Base-by-base conservation (phyloP, 2,329 filamentous ascomycete species). In the Drechmeria coniospora region DNA sequence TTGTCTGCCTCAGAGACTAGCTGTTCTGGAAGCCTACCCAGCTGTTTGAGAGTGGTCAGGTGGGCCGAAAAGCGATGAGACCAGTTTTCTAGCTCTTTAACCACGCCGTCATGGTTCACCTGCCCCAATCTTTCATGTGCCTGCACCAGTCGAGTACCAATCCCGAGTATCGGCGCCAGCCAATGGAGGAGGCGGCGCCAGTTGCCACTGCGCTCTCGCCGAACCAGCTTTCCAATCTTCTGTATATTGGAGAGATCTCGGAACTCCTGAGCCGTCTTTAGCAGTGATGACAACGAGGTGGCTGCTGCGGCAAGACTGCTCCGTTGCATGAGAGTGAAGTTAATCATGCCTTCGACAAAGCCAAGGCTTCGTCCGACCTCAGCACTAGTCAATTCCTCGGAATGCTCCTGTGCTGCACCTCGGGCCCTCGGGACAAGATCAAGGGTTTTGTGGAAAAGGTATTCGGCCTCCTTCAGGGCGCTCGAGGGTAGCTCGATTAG, bases 271-370 rank as follows among this genome's bases (percentile, higher is more conserved):
- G 62, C 47, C 1, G 53, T 35, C n/a, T 30, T 36, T 12, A 55
- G 45, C 5, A 74, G 50, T 10, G 44, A 44, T 9, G 44, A 40
- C 8, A 65, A 42, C 1, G 54, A 47, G 10, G 43, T 46, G 3
- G 59, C 38, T 9, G 53, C 43, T 12, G 50, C 38, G 23, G 58
- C 52, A 19, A 77, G 53, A 5, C 55, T 50, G 25, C 49, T 50
- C 32, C 77, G 63, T 47, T 86, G 79, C 4, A 57, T 53, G 9
- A 81, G 45, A 1, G 69, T 49, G n/a, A 73, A 55, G 33, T 76
- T 65, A 17, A 95, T 58, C 33, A 94, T 64, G 15, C 86, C 83
- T 48, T 98, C 90, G n/a, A 94, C 59, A 37, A 81, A 81, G 0
- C 83, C 83, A 26, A 80, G 67, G 46, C 83, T 86, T 44, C 86